Evolutionary conservation across 305 asterid genomes (phyloP), one percentile per base, ranked within the genome.

Genomic region (Fraxinus dipetala): DNA sequence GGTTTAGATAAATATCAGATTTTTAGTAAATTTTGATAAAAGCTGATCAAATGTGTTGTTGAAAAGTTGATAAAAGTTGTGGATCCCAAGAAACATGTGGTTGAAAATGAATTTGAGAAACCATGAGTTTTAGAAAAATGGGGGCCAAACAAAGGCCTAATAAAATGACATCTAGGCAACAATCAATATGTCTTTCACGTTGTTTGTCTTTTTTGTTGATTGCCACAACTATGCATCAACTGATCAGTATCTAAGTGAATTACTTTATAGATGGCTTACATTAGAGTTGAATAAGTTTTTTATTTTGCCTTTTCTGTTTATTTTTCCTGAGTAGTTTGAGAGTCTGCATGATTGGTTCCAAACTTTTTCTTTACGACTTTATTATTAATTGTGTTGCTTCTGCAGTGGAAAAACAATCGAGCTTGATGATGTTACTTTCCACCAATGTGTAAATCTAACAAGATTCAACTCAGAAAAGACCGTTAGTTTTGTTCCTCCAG

Each of bases 401-500:
- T 89, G 86, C 97, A 96, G 99, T 77, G 99, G 99, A 67, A 96
- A 96, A 88, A 96, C 98, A 81, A 96, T 96, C 56, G 98, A 96
- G 93, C 99, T 96, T 85, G 99, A 96, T 85, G 99, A 96, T 84
- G 99, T 96, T 82, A 96, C 99, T 75, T 96, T 96, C 91, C 99
- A 96, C 86, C 99, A 96, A 86, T 96, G 99, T 86, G 99, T 96
- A 82, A 96, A 96, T 88, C 94, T 96, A 85, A 96, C 99, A 56
- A 91, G 99, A 92, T 96, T 96, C 90, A 96, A 94, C 88, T 91
- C 99, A 13, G 99, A 96, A 83, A 96, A 96, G 90, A 96, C 99
- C 0, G 99, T 96, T 83, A 96, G 98, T 86, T 96, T 96, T 90
- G 99, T 96, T 85, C 99, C 99, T 54, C 99, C 99, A n/a, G 99